Evolutionary conservation across 106 monocot genomes (phyloP).

Genomic region (Alisma plantagoaquatica): DNA sequence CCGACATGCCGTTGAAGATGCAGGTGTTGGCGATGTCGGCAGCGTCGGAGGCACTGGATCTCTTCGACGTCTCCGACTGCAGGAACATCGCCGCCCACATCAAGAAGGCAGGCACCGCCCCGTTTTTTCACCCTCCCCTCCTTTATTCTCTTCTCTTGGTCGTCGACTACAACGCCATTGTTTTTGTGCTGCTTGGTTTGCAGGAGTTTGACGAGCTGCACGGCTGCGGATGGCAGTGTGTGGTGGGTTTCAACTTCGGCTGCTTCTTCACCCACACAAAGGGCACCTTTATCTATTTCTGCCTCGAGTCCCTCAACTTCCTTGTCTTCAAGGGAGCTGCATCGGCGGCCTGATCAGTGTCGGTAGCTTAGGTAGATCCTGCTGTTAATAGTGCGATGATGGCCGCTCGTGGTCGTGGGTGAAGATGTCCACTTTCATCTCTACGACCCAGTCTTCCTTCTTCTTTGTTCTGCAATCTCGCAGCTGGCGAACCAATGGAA

Average conservation of each 20-base stretch:
- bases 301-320: constrained; percentile 40
- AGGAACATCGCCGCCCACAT: constrained; percentile 57
- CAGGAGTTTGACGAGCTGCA: constrained; percentile 54
- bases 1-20: constrained; percentile 73
- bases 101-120: constrained; percentile 44
- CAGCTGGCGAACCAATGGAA: no score
- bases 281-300: constrained; percentile 73
- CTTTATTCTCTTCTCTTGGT: no score
- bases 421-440: no score
- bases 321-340: constrained; percentile 53
- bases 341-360: constrained; percentile 5
- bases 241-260: constrained; percentile 66
- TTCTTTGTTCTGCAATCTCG: no score
- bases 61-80: constrained; percentile 58
- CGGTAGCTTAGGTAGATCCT: no score
- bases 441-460: no score
- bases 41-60: constrained; percentile 54
- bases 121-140: background rate
- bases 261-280: constrained; percentile 68
- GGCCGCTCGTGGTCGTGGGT: no score
- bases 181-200: constrained; percentile 6
- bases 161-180: no score
- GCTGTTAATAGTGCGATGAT: no score
- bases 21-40: constrained; percentile 50
- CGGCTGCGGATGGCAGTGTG: constrained; percentile 60